Evolutionary conservation across 345 rosid species (phyloP).

Genomic region (Heritiera littoralis): DNA sequence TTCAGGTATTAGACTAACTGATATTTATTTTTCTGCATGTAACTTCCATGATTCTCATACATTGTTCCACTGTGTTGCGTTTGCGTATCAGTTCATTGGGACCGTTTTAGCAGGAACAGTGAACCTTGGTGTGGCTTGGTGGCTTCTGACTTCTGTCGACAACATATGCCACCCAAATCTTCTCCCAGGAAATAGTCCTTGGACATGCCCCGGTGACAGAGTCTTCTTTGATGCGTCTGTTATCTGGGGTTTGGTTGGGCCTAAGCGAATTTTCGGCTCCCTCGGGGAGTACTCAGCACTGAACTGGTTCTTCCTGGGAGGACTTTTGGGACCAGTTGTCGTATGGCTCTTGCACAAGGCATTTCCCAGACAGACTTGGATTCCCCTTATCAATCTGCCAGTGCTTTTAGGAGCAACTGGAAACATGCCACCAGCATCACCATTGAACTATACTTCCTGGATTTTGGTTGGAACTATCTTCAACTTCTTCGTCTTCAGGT

Average conservation of each 20-base stretch:
- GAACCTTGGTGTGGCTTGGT: constrained; percentile 37
- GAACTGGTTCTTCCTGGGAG: constrained; percentile 42
- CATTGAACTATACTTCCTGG: constrained; percentile 38
- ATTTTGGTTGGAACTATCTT: constrained; percentile 37
- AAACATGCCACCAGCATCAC: constrained; percentile 37
- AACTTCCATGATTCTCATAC: not conserved
- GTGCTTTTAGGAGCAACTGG: constrained; percentile 39
- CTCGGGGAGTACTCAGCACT: constrained; percentile 31
- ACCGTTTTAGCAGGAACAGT: constrained; percentile 38
- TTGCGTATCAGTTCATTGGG: constrained; percentile 33
- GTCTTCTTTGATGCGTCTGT: constrained; percentile 42
- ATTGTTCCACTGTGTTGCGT: not conserved
- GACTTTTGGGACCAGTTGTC: constrained; percentile 27
- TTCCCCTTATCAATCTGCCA: constrained; percentile 36
- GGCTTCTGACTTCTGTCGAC: constrained; percentile 31
- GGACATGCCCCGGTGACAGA: constrained; percentile 33
- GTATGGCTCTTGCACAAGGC: constrained; percentile 32
- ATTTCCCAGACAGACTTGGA: constrained; percentile 36
- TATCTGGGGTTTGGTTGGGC: constrained; percentile 42
- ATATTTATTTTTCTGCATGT: not conserved
- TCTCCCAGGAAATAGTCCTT: constrained; percentile 33
- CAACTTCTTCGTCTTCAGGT: constrained; percentile 37
- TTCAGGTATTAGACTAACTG: constrained; percentile 28
- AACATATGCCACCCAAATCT: constrained; percentile 29
- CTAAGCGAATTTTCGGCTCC: constrained; percentile 35